Evolutionary conservation across 1,284 basidiomycete species (phyloP), one percentile per base, ranked within the genome.

Genomic region (Veloboletus limbatus): DNA sequence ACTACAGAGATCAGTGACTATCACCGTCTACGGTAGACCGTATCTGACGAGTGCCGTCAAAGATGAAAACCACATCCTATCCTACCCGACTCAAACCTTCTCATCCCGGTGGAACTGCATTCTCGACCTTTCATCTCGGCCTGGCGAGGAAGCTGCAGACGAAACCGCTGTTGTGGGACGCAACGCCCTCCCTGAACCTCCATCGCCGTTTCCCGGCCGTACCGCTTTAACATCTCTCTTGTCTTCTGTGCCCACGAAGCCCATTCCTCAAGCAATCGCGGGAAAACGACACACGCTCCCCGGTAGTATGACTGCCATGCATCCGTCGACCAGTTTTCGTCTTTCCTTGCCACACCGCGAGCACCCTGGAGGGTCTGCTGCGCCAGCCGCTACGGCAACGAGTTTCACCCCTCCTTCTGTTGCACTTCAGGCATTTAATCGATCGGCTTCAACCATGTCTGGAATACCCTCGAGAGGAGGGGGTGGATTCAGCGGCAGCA

Each of bases 21-120:
- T 95, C 57, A 78, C 82, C 34, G 81, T 94, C 16, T 76, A 76
- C 39, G 91, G 89, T 10, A 75, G 80, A 48, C 90, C 91, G 1
- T 86, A 66, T 50, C 35, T 59, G 57, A 49, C 61, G 57, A 33
- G 51, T 32, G 34, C 44, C 43, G 35, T 30, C 22, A 50, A 44
- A 22, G 50, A 49, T 40, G 43, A 52, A 43, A 35, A 41, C 41
- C 33, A 49, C 22, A 47, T 58, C 9, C 49, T 69, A 3, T 57
- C 67, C 0, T 88, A 81, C 54, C 87, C 87, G 0, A 90, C 92
- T 0, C 69, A 69, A 7, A 71, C 78, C 0, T 95, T 94, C 65
- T 79, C 82, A 1, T 92, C 89, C 0, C 73, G 84, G 20, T 95
- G 92, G 92, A 94, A 92, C 56, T 92, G 89, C 52, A 71, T 87